Evolutionary conservation across 2,329 filamentous ascomycete genomes (phyloP), one percentile per base, ranked within the genome.

Genomic region (Colletotrichum costaricense): DNA sequence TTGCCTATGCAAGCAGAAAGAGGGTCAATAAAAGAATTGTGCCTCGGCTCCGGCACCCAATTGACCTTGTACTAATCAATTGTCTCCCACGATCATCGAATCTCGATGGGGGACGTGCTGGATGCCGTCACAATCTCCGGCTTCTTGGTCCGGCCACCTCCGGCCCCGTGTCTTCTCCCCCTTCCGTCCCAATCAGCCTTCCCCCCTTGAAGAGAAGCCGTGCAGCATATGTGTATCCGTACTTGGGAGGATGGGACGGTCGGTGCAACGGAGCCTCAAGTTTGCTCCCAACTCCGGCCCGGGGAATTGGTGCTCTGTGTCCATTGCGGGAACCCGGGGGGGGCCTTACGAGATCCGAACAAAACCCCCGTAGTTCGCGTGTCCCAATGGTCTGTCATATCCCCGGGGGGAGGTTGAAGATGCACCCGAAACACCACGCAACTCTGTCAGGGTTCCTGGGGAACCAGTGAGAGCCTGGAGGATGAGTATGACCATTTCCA

Each of bases 91-190:
- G 14, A 22, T 54, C 24, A 24, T 35, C 14, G n/a, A 30, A 42
- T 42, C 38, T 42, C 38, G 38, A 42, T 42, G 38, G n/a, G 26
- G n/a, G 24, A 26, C 49, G 59, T 28, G 46, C 58, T 64, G 54
- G 38, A 71, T 65, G 62, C 56, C 56, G 71, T 66, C 60, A 70
- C 71, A 66, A 66, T 73, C 49, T 66, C 71, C 71, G 71, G 26
- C 67, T 24, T 66, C 62, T 56, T 73, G 60, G 67, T 46, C 38
- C 70, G 60, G 67, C 19, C 42, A 49, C 19, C 60, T 26, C 56
- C 71, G 71, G 71, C 67, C 63, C 67, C 71, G 71, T 65, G 60
- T 62, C 60, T 65, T 33, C 55, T 52, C 28, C 11, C 24, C 33
- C 66, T 49, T n/a, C 24, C 28, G 42, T 26, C 59, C 49, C 16